These are phyloP conservation scores for Trichophyton simii DNA, from an alignment of 2,329 filamentous ascomycete species.

Conservation along the genomic window DNA sequence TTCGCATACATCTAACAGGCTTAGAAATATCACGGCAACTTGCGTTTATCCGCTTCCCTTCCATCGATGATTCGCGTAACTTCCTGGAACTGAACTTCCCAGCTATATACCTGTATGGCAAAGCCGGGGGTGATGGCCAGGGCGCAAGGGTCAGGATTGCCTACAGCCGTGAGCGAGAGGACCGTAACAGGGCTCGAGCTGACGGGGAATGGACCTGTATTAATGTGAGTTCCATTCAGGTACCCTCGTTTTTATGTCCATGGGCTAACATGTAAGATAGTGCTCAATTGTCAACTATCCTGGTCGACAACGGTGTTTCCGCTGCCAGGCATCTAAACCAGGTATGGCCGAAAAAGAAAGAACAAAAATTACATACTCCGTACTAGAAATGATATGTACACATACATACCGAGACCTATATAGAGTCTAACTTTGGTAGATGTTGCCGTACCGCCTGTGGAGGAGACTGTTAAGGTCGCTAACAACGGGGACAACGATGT, in stretches of 20 bases:
- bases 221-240: slow-evolving; percentile 28
- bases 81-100: slow-evolving; percentile 44
- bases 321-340: slow-evolving; percentile 44
- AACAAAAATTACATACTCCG: no score
- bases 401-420: background rate
- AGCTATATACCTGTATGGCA: slow-evolving; percentile 38
- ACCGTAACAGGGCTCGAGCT: slow-evolving; percentile 34
- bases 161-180: slow-evolving; percentile 42
- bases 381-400: background rate
- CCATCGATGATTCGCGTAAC: slow-evolving; percentile 37
- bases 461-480: slow-evolving; percentile 31
- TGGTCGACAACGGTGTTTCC: slow-evolving; percentile 44
- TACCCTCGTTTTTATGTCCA: background rate
- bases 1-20: background rate
- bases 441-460: slow-evolving; percentile 11
- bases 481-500: slow-evolving; percentile 45
- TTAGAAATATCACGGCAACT: slow-evolving; percentile 43
- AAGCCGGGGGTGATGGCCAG: slow-evolving; percentile 23
- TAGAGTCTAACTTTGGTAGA: background rate
- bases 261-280: slow-evolving; percentile 23
- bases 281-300: slow-evolving; percentile 47
- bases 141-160: slow-evolving; percentile 39
- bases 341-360: slow-evolving; percentile 23
- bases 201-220: slow-evolving; percentile 48
- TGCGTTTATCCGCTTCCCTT: slow-evolving; percentile 44